Conservation (phyloP, 148 eudicot genomes). For the Hydrangea macrophylla region DNA sequence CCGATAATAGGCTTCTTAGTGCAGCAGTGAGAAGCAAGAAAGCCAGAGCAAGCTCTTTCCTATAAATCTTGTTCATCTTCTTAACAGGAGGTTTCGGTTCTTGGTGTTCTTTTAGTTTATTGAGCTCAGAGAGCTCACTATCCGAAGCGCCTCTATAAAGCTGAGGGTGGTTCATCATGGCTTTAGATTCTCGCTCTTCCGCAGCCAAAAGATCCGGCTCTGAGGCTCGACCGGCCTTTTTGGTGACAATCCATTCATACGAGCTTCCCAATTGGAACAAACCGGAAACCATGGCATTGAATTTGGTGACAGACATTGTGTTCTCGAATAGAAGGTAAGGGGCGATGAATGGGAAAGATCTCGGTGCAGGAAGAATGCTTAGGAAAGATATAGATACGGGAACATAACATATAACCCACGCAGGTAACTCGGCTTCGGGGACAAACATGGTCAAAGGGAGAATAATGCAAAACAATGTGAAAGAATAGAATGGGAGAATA, state of each 20-base stretch:
- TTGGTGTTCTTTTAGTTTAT: slow-evolving; percentile 42
- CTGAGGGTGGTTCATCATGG: slow-evolving; percentile 33
- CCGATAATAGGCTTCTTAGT: slow-evolving; percentile 65
- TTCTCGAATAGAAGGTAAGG: slow-evolving; percentile 87
- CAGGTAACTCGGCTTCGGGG: slow-evolving; percentile 74
- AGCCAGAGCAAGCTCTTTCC: slow-evolving; percentile 67
- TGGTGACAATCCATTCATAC: slow-evolving; percentile 82
- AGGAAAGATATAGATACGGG: slow-evolving; percentile 66
- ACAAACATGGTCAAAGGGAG: slow-evolving; percentile 88
- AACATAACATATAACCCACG: slow-evolving; percentile 72
- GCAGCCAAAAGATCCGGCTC: slow-evolving; percentile 52
- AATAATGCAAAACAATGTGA: slow-evolving; percentile 78
- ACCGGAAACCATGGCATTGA: slow-evolving; percentile 86
- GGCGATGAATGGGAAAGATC: slow-evolving; percentile 73
- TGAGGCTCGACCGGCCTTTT: slow-evolving; percentile 73
- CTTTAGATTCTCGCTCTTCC: slow-evolving; percentile 48
- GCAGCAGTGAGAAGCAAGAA: slow-evolving; percentile 72
- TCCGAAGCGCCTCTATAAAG: slow-evolving; percentile 43
- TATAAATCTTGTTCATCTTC: slow-evolving; percentile 57
- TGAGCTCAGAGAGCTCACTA: slow-evolving; percentile 50
- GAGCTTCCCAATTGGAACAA: slow-evolving; percentile 74
- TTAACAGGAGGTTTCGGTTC: slow-evolving; percentile 22
- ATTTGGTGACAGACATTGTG: slow-evolving; percentile 91
- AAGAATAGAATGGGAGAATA: slow-evolving; percentile 80
- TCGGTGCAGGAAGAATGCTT: slow-evolving; percentile 71